Evolutionary conservation across 2,329 filamentous ascomycete genomes (phyloP).

Genomic region (Fusarium kyushuense): DNA sequence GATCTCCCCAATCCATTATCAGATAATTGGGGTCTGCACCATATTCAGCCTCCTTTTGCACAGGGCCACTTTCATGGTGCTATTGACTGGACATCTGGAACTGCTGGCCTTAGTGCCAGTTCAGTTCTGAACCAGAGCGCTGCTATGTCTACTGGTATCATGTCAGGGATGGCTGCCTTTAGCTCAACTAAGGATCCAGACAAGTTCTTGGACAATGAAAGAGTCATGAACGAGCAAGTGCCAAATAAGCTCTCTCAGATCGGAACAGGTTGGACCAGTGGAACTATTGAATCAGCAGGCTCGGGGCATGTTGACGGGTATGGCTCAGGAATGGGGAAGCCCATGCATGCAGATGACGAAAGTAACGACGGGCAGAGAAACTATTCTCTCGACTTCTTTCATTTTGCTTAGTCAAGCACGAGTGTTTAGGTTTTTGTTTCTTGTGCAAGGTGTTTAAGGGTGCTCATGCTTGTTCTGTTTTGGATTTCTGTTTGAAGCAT

Average conservation of each 20-base stretch:
- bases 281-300: conserved; percentile 34
- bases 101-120: conserved; percentile 49
- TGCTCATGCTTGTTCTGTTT: conserved; percentile 4
- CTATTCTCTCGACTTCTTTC: conserved; percentile 57
- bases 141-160: conserved; percentile 44
- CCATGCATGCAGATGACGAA: conserved; percentile 32
- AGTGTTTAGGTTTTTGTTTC: not conserved
- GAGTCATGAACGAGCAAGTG: not conserved
- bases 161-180: conserved; percentile 37
- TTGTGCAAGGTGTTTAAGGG: conserved; percentile 25
- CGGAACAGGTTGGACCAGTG: conserved; percentile 31
- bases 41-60: conserved; percentile 37
- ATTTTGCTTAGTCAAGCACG: conserved; percentile 43
- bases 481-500: not conserved
- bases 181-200: conserved; percentile 26
- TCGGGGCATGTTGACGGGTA: conserved; percentile 52
- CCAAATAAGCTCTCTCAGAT: conserved; percentile 12
- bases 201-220: not conserved
- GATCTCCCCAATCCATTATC: conserved; percentile 45
- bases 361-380: conserved; percentile 46
- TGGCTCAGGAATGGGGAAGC: conserved; percentile 49
- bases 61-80: conserved; percentile 44
- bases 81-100: conserved; percentile 46
- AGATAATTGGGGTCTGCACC: conserved; percentile 48
- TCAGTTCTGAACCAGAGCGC: conserved; percentile 47